Evolutionary conservation across 495 filamentous ascomycete species (phyloP), one percentile per base, ranked within the genome.

Genomic region (Platismatia glauca): DNA sequence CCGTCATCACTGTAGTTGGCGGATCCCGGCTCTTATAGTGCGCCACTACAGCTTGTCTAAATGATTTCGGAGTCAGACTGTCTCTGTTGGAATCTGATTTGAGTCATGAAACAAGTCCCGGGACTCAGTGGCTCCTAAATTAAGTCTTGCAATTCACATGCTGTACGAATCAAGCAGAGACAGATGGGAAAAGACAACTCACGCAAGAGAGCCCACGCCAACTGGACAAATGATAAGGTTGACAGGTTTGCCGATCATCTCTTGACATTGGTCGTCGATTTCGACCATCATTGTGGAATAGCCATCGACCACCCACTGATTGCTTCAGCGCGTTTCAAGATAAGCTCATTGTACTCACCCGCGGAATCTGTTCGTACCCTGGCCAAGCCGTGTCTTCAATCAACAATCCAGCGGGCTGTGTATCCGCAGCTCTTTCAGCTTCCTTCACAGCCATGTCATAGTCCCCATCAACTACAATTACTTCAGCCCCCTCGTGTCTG

Each of bases 251-350:
- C 29, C 41, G 16, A 39, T 38, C 64, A 57, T 4, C 35, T 58
- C 59, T 48, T 41, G 34, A 33, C 86, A 63, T 65, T 87, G 83
- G 12, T 73, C 70, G 33, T 88, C 85, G 6, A 78, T 74, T 70
- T 91, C 88, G 6, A 68, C 59, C 66, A 89, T 74, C 81, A 89
- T 83, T 0, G 86, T 88, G 16, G 76, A 78, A 67, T 91, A 91
- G 7, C 88, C 88, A 18, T 89, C 85, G 2, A 88, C 82, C 34
- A 90, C 85, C 86, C 86, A 89, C 67, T 80, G 53, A 41, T 13
- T 24, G 15, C 1, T 52, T 53, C 29, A 37, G 50, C 50, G 50
- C 7, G 29, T 53, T 27, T 18, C 52, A 57, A 46, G 41, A 55
- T 4, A 27, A 34, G 12, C 62, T 31, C 37, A 59, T n/a, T 6